A percentile compares a stretch with the other conserved stretches of the same genome.
Conservation (phyloP, 2,329 filamentous ascomycete genomes). For the Ophiosphaerella herpotricha region DNA sequence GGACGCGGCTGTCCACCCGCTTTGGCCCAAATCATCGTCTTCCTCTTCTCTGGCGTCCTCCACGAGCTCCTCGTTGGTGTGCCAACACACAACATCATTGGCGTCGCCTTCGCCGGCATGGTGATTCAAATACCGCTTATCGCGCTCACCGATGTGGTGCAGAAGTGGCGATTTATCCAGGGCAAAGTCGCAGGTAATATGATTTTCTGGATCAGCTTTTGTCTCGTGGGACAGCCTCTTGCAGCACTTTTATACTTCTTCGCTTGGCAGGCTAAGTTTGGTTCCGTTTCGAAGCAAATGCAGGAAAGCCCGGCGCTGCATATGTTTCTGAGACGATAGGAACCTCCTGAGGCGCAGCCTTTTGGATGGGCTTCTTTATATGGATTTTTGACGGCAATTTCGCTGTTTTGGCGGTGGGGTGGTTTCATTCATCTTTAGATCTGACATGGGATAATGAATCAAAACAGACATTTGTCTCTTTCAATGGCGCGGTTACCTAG, state of each 20-base stretch:
- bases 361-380: neutral
- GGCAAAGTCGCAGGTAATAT: slow-evolving; percentile 85
- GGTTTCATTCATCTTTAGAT: too few species aligned
- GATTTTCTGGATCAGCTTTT: slow-evolving; percentile 97
- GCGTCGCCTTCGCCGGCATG: slow-evolving; percentile 94
- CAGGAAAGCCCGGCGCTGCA: slow-evolving; percentile 27
- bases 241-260: slow-evolving; percentile 95
- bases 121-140: slow-evolving; percentile 90
- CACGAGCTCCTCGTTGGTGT: slow-evolving; percentile 93
- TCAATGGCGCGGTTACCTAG: too few species aligned
- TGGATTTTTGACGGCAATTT: neutral
- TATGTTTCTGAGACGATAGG: slow-evolving; percentile 25
- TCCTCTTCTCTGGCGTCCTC: slow-evolving; percentile 83
- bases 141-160: slow-evolving; percentile 74
- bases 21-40: slow-evolving; percentile 78
- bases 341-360: neutral
- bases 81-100: slow-evolving; percentile 91
- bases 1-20: slow-evolving; percentile 77
- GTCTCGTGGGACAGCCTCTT: slow-evolving; percentile 90
- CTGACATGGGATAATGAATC: too few species aligned
- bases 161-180: slow-evolving; percentile 75
- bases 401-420: neutral
- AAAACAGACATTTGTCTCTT: too few species aligned
- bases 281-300: slow-evolving; percentile 65
- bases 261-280: slow-evolving; percentile 97